These are phyloP conservation scores for Capronia epimyces DNA, from an alignment of 2,329 filamentous ascomycete species.

Conservation along the genomic window DNA sequence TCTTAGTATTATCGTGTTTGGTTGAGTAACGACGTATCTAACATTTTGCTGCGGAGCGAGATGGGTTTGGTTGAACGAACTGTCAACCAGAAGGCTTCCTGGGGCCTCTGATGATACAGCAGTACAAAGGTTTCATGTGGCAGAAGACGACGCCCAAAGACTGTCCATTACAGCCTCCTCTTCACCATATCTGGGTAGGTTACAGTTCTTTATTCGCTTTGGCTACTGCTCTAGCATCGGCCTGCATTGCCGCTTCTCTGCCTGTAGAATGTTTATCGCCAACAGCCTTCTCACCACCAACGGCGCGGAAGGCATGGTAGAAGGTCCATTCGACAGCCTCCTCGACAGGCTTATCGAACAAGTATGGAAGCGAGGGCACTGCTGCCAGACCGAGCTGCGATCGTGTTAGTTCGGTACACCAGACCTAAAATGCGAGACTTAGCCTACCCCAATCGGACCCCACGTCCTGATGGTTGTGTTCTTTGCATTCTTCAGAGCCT, in stretches of 20 bases:
- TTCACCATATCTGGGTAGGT: conserved; percentile 4
- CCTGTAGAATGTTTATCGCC: conserved; percentile 25
- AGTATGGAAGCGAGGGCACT: conserved; percentile 32
- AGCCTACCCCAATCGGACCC: conserved; percentile 79
- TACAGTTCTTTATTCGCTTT: conserved; percentile 26
- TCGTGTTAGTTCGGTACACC: conserved; percentile 17
- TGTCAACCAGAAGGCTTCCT: background rate
- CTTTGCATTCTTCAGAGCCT: conserved; percentile 76
- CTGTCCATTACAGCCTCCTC: background rate
- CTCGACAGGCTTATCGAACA: conserved; percentile 73
- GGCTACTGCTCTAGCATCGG: conserved; percentile 14
- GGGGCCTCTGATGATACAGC: background rate
- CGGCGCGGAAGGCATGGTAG: conserved; percentile 69
- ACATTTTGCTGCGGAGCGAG: background rate
- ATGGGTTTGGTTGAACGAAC: background rate
- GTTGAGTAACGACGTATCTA: background rate
- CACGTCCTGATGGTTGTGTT: conserved; percentile 72
- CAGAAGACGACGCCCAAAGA: background rate
- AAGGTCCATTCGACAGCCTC: conserved; percentile 85
- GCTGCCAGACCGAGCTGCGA: conserved; percentile 53
- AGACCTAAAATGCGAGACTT: background rate
- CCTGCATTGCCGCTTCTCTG: conserved; percentile 20
- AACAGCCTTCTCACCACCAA: conserved; percentile 61
- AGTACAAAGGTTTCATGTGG: background rate
- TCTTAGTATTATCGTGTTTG: background rate